A percentile compares a stretch with the other conserved stretches of the same genome.
Conservation (phyloP, 768 basidiomycete species). For the Rhodotorula taiwanensis region DNA sequence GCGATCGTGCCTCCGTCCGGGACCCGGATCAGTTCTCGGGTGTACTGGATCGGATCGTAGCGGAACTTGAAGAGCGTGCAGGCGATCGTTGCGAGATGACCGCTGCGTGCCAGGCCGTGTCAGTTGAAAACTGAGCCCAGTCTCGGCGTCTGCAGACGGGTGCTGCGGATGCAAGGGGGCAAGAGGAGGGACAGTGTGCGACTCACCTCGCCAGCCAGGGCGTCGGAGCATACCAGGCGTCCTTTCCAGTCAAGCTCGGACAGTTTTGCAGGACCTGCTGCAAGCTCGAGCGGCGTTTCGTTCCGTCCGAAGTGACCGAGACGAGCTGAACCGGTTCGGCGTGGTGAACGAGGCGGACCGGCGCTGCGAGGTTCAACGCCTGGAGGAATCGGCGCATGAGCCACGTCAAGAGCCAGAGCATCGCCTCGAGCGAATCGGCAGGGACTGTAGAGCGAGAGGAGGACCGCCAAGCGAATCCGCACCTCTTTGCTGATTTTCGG, state of each 20-base stretch:
- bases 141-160: neutral
- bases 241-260: slow-evolving; percentile 1
- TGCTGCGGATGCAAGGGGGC: neutral
- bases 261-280: slow-evolving; percentile 13
- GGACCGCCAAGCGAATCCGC: too few relatives aligned
- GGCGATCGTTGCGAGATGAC: slow-evolving; percentile 27
- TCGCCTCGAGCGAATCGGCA: neutral
- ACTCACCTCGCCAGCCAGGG: slow-evolving; percentile 23
- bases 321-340: neutral
- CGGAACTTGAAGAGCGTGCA: slow-evolving; percentile 20
- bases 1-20: slow-evolving; percentile 49
- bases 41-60: slow-evolving; percentile 32
- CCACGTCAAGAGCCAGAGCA: slow-evolving; percentile 2
- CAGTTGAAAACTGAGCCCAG: neutral
- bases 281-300: neutral
- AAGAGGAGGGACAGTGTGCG: neutral
- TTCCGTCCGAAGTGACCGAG: slow-evolving; percentile 4
- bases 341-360: slow-evolving; percentile 9
- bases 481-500: too few relatives aligned
- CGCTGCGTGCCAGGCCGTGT: slow-evolving; percentile 2
- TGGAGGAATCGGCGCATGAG: slow-evolving; percentile 7
- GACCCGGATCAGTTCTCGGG: slow-evolving; percentile 45
- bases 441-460: neutral
- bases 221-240: slow-evolving; percentile 27
- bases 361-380: slow-evolving; percentile 13